These are phyloP conservation scores for Microcyclospora tardicrescens DNA, from an alignment of 2,329 filamentous ascomycete genomes.

Conservation along the genomic window DNA sequence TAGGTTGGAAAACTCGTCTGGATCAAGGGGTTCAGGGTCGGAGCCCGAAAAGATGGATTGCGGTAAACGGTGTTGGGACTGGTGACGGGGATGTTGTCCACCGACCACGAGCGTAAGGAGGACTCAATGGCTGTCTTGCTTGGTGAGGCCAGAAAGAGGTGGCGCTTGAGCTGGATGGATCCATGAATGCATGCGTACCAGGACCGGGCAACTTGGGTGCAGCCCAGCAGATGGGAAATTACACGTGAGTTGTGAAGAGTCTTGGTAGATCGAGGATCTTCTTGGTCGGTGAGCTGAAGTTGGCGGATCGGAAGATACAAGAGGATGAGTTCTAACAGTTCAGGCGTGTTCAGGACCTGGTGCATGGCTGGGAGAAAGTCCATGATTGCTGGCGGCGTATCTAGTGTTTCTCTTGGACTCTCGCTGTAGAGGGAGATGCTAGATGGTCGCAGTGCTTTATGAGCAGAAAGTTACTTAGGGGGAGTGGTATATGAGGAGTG, in stretches of 20 bases:
- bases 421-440: not conserved
- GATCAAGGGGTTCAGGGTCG: slow-evolving; percentile 11
- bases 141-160: slow-evolving; percentile 9
- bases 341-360: slow-evolving; percentile 10
- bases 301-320: slow-evolving; percentile 5
- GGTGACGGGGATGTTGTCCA: not conserved
- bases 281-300: slow-evolving; percentile 4
- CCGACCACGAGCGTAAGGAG: too few relatives aligned
- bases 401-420: not conserved
- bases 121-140: too few relatives aligned
- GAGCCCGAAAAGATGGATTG: slow-evolving; percentile 1
- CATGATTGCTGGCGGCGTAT: not conserved
- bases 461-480: not conserved
- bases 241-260: slow-evolving; percentile 5
- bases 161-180: slow-evolving; percentile 7
- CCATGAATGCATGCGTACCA: slow-evolving; percentile 9
- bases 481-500: not conserved
- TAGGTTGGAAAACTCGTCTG: slow-evolving; percentile 12
- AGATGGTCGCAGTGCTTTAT: not conserved
- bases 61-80: not conserved
- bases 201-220: slow-evolving; percentile 8
- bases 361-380: not conserved
- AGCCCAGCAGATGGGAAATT: slow-evolving; percentile 6
- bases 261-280: slow-evolving; percentile 12
- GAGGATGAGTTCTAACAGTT: slow-evolving; percentile 13